Base-by-base conservation (phyloP, 2,329 filamentous ascomycete genomes). In the Tolypocladium album region DNA sequence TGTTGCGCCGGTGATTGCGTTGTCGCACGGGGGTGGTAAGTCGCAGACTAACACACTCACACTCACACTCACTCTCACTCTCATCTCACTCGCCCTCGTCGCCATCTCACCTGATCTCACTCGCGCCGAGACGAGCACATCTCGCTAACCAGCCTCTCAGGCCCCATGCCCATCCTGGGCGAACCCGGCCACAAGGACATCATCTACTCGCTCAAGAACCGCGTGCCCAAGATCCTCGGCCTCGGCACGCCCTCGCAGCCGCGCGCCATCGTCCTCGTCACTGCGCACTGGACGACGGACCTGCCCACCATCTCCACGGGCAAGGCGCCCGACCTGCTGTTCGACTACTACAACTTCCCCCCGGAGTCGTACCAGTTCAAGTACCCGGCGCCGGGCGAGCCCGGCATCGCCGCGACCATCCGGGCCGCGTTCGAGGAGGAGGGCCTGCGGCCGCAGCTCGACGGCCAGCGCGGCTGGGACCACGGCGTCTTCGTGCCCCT, bases 281-380 rank as follows among this genome's bases (percentile, higher is more conserved):
- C 83, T 0, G 82, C 83, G 4, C 82, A 85, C 71, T 85, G 82
- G 83, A 76, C 76, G 2, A 78, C 78, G 3, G 55, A 63, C 17
- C 70, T 69, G 11, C 82, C 82, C 1, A 78, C 75, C 50, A 79
- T 87, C 61, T 82, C 80, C 15, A 81, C 78, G 3, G 78, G 66
- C 4, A 65, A 71, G 24, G 74, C 72, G 31, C 83, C 80, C 60
- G 66, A 72, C 2, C 71, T 87, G 5, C 70, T 77, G 56, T 87
- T 83, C 67, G 83, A 87, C 67, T 87, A 86, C 71, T 78, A 77
- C 65, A 81, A 81, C 22, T 86, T 86, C 65, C 83, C 83, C 0
- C 67, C 74, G 12, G 82, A 82, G 69, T 67, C 78, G 0, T 87
- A 86, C 67, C 61, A 74, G 22, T 71, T 85, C 63, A 78, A 79